These are phyloP conservation scores for Phytophthora macrochlamydospora DNA, from an alignment of 352 stramenopile genomes.

Conservation along the genomic window DNA sequence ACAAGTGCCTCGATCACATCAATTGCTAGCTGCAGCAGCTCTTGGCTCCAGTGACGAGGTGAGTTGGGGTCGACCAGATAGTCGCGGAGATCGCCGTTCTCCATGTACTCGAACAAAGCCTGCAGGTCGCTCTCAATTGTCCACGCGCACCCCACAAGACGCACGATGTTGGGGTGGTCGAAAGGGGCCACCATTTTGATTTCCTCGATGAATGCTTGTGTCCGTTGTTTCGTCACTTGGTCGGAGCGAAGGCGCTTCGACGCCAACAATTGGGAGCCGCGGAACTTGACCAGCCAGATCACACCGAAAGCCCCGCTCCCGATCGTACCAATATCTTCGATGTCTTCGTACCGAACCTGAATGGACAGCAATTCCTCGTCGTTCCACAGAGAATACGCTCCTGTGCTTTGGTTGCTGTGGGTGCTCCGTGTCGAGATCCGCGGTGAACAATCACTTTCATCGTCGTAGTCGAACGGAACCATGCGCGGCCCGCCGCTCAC, in stretches of 20 bases:
- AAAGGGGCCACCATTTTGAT: constrained; percentile 72
- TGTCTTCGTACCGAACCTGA: constrained; percentile 51
- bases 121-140: constrained; percentile 59
- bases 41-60: constrained; percentile 36
- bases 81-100: constrained; percentile 53
- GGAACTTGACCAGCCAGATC: constrained; percentile 57
- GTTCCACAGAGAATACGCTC: constrained; percentile 56
- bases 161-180: constrained; percentile 68
- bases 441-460: constrained; percentile 28
- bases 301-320: constrained; percentile 52
- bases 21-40: constrained; percentile 55
- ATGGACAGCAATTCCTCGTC: constrained; percentile 57
- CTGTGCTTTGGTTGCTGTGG: constrained; percentile 41
- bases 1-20: constrained; percentile 61
- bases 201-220: constrained; percentile 60
- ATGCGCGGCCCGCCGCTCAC: constrained; percentile 26
- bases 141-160: constrained; percentile 71
- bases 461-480: constrained; percentile 22
- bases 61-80: constrained; percentile 39
- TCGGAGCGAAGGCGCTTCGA: constrained; percentile 59
- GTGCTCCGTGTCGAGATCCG: constrained; percentile 42
- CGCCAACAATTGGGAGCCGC: constrained; percentile 38
- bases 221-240: constrained; percentile 46
- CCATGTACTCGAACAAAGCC: constrained; percentile 74
- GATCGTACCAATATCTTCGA: constrained; percentile 55